Evolutionary conservation across 768 basidiomycete species (phyloP).

Genomic region (Lactarius trivialis): DNA sequence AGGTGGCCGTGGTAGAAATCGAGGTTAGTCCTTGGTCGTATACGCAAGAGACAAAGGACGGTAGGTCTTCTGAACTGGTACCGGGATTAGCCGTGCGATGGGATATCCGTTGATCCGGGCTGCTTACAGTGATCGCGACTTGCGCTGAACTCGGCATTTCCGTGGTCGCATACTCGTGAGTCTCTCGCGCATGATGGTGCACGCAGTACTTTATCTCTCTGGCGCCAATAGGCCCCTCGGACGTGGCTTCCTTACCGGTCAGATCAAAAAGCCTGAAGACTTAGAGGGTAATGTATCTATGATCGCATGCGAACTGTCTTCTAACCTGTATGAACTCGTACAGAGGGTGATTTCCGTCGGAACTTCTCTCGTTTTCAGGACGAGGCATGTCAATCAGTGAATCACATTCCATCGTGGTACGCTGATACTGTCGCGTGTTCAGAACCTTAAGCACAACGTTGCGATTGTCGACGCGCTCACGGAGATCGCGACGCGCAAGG

Average conservation of each 20-base stretch:
- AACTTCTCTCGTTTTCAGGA: conserved; percentile 33
- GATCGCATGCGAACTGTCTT: too few relatives aligned
- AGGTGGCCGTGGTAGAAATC: conserved; percentile 54
- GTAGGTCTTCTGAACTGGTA: conserved; percentile 21
- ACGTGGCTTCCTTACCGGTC: conserved; percentile 46
- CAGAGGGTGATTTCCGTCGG: conserved; percentile 35
- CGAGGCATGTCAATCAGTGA: conserved; percentile 25
- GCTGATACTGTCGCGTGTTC: conserved; percentile 14
- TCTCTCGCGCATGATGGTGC: not conserved
- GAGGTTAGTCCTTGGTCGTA: conserved; percentile 61
- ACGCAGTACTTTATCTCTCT: not conserved
- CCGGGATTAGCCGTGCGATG: not conserved
- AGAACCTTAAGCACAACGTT: conserved; percentile 38
- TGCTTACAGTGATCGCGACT: conserved; percentile 40
- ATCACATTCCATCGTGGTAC: conserved; percentile 5
- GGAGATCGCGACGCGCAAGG: conserved; percentile 37
- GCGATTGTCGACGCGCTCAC: conserved; percentile 37
- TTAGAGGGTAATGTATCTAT: conserved; percentile 25
- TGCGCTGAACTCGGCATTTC: conserved; percentile 50
- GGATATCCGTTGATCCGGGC: not conserved
- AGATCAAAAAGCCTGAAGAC: conserved; percentile 36
- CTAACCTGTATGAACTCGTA: conserved; percentile 10
- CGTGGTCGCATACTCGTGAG: conserved; percentile 55
- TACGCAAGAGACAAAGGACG: conserved; percentile 43
- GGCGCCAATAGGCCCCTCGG: conserved; percentile 41